Conservation (phyloP, 345 rosid species). For the Salix viminalis region DNA sequence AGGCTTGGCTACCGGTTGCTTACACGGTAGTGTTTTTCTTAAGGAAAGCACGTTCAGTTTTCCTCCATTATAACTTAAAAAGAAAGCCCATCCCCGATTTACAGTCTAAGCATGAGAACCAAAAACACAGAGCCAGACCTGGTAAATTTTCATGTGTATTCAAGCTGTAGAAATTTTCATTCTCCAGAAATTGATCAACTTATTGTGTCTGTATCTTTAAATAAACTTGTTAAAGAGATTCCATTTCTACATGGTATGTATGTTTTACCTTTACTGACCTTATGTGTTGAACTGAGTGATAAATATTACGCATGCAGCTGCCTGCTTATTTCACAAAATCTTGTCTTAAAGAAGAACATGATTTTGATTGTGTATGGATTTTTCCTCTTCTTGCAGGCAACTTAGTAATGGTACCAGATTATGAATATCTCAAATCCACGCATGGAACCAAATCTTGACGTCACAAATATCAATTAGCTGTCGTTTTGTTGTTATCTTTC, state of each 20-base stretch:
- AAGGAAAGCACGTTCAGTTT: too few species aligned
- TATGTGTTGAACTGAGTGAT: background rate
- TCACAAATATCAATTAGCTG: conserved; percentile 30
- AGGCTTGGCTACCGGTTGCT: background rate
- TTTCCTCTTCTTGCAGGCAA: conserved; percentile 3
- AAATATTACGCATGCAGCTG: background rate
- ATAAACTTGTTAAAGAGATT: too few species aligned
- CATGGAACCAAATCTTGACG: conserved; percentile 22
- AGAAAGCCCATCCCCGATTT: too few species aligned
- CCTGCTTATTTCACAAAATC: background rate
- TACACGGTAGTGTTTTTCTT: background rate
- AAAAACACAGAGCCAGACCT: too few species aligned
- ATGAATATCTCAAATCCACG: background rate
- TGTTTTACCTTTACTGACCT: background rate
- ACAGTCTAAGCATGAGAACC: too few species aligned
- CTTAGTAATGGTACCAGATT: background rate
- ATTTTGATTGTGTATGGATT: background rate
- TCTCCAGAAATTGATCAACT: background rate
- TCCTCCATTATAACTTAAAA: too few species aligned
- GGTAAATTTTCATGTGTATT: background rate
- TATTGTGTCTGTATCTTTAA: too few species aligned
- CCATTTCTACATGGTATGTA: too few species aligned
- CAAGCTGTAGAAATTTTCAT: background rate
- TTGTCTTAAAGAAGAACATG: background rate
- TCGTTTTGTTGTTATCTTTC: conserved; percentile 23